Conservation (phyloP, 371 early-diverging fungal species). For the Mucor saturninus region DNA sequence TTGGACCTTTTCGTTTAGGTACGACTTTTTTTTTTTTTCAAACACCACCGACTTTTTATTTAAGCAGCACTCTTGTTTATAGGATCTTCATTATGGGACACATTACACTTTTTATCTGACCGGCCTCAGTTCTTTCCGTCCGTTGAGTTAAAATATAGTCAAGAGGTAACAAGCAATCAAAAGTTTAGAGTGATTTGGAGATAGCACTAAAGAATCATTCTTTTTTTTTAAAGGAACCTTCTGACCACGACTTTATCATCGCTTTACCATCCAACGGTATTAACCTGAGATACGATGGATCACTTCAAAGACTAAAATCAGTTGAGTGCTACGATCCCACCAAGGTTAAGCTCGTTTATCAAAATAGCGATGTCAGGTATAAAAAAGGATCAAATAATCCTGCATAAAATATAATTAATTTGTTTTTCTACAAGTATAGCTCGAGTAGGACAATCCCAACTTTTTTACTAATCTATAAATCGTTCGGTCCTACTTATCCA, state of each 20-base stretch:
- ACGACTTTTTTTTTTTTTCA: conserved; percentile 7
- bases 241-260: conserved; percentile 64
- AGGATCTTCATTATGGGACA: conserved; percentile 67
- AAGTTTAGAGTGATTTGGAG: neutral
- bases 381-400: neutral
- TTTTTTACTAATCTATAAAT: conserved; percentile 67
- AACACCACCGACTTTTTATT: too few species aligned
- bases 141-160: conserved; percentile 74
- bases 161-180: conserved; percentile 46
- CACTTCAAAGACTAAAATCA: conserved; percentile 65
- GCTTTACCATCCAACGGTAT: conserved; percentile 67
- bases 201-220: conserved; percentile 9
- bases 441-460: conserved; percentile 71
- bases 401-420: neutral
- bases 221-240: conserved; percentile 50
- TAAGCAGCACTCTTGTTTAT: neutral
- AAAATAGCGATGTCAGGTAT: conserved; percentile 69
- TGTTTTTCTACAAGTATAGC: conserved; percentile 26
- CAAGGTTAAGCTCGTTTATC: conserved; percentile 66
- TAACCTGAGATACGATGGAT: conserved; percentile 66
- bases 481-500: conserved; percentile 76
- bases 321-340: conserved; percentile 70
- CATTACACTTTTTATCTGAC: conserved; percentile 53
- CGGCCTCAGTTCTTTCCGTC: conserved; percentile 57
- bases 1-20: conserved; percentile 66